Conservation (phyloP, 140 eudicot genomes). For the Oenanthe javanica region DNA sequence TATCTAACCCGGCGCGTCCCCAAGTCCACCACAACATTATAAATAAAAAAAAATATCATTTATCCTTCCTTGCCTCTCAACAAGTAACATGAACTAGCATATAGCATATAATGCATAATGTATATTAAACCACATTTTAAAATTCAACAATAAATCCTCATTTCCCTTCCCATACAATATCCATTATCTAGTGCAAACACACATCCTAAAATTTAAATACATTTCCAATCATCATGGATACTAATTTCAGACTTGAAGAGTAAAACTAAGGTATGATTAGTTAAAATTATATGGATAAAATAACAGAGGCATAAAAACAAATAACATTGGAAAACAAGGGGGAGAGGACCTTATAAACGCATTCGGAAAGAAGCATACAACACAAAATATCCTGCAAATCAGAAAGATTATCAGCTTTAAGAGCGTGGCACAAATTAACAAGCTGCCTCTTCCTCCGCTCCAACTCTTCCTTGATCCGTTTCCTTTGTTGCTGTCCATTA, state of each 20-base stretch:
- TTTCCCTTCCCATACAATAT: neutral
- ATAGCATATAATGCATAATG: neutral
- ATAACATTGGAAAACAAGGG: no score
- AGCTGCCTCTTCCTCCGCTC: slow-evolving; percentile 65
- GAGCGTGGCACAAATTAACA: slow-evolving; percentile 55
- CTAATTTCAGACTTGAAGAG: no score
- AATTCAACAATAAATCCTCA: neutral
- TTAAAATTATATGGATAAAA: no score
- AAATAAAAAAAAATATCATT: no score
- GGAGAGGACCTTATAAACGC: slow-evolving; percentile 75
- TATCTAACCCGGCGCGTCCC: neutral
- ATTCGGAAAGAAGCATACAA: slow-evolving; percentile 91
- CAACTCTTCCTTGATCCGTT: slow-evolving; percentile 63
- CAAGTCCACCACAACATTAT: neutral
- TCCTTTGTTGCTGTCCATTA: slow-evolving; percentile 66
- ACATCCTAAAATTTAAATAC: no score
- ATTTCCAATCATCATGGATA: neutral
- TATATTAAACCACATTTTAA: neutral
- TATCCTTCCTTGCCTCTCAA: neutral
- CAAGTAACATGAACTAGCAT: neutral
- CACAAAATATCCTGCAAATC: slow-evolving; percentile 95
- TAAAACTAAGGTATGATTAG: no score
- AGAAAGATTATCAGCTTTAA: slow-evolving; percentile 82
- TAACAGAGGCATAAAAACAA: no score
- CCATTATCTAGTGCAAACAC: neutral